Evolutionary conservation across 225 moss, liverwort and hornwort species (phyloP).

Genomic region (Marchantia polymorpha): DNA sequence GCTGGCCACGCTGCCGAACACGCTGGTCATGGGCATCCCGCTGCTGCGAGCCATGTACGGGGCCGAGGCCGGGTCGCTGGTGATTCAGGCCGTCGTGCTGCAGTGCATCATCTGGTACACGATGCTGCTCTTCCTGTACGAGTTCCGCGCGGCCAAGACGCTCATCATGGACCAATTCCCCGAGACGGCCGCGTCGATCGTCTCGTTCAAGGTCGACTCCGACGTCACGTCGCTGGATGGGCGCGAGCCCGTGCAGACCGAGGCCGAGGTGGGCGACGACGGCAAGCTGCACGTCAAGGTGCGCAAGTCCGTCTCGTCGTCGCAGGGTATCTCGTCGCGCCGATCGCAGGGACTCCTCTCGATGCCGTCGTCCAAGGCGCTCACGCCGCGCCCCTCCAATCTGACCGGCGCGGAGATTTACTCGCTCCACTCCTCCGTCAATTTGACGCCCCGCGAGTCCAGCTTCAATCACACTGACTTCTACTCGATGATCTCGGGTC

Average conservation of each 20-base stretch:
- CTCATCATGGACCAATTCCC: constrained; percentile 91
- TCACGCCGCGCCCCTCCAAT: constrained; percentile 88
- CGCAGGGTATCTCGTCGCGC: constrained; percentile 68
- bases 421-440: constrained; percentile 85
- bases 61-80: constrained; percentile 53
- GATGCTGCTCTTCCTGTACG: constrained; percentile 74
- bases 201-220: constrained; percentile 90
- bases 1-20: constrained; percentile 89
- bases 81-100: constrained; percentile 81
- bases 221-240: constrained; percentile 92
- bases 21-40: constrained; percentile 96
- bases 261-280: constrained; percentile 83
- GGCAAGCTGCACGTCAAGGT: constrained; percentile 95
- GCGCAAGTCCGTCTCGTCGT: constrained; percentile 79
- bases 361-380: constrained; percentile 87
- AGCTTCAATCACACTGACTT: constrained; percentile 92
- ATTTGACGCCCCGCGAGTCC: constrained; percentile 83
- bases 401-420: constrained; percentile 97
- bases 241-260: constrained; percentile 76
- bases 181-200: constrained; percentile 78
- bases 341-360: constrained; percentile 48
- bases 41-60: constrained; percentile 93
- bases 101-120: constrained; percentile 97
- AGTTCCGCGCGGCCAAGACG: constrained; percentile 86
- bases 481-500: constrained; percentile 77